Evolutionary conservation across 257 asterid species (phyloP).

Genomic region (Solanum pennellii): DNA sequence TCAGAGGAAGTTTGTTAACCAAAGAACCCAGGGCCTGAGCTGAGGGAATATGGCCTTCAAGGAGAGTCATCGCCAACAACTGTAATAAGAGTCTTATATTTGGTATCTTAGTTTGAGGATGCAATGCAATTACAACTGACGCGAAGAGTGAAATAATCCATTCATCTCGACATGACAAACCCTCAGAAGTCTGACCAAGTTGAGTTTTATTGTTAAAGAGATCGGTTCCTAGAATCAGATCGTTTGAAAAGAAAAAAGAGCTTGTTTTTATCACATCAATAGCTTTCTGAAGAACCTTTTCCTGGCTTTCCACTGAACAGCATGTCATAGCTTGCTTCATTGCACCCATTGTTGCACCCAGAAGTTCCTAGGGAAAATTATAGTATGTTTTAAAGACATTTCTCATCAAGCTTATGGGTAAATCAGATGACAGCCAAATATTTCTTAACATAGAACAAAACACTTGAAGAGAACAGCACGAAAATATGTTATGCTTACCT

Average conservation of each 20-base stretch:
- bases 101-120: slow-evolving; percentile 58
- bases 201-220: not conserved
- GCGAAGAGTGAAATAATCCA: slow-evolving; percentile 65
- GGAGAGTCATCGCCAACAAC: slow-evolving; percentile 40
- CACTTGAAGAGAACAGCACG: not conserved
- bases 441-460: not conserved
- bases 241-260: slow-evolving; percentile 16
- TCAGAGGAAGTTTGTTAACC: slow-evolving; percentile 79
- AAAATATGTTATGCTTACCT: slow-evolving; percentile 12
- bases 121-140: slow-evolving; percentile 66
- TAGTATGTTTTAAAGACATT: not conserved
- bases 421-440: not conserved
- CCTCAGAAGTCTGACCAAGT: slow-evolving; percentile 11
- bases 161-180: slow-evolving; percentile 35
- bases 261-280: slow-evolving; percentile 32
- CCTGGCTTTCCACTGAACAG: slow-evolving; percentile 63
- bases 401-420: not conserved
- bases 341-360: slow-evolving; percentile 48
- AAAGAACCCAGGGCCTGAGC: slow-evolving; percentile 96
- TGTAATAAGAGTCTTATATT: slow-evolving; percentile 41
- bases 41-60: slow-evolving; percentile 70
- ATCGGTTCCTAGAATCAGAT: slow-evolving; percentile 5
- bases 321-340: slow-evolving; percentile 67
- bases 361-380: slow-evolving; percentile 43
- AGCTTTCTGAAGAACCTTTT: slow-evolving; percentile 45